These are phyloP conservation scores for Trichoderma sp. DNA, from an alignment of 2,329 filamentous ascomycete genomes.

Conservation along the genomic window DNA sequence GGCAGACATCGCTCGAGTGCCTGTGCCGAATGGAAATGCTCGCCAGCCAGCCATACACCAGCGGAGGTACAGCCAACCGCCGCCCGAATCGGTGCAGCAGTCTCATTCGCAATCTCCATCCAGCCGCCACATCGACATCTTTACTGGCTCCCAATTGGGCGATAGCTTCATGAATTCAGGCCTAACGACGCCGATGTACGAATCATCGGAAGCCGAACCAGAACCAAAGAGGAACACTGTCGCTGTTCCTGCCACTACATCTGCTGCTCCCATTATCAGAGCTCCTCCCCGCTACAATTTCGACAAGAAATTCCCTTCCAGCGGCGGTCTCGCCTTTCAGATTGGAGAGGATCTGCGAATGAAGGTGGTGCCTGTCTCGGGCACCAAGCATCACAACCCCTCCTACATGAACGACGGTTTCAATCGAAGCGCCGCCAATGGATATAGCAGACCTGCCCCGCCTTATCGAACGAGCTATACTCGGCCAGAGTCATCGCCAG, in stretches of 20 bases:
- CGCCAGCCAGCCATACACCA: slow-evolving; percentile 38
- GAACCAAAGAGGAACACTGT: slow-evolving; percentile 26
- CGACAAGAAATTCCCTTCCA: slow-evolving; percentile 25
- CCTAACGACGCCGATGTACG: slow-evolving; percentile 44
- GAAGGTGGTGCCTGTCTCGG: slow-evolving; percentile 40
- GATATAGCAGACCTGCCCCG: slow-evolving; percentile 26
- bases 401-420: slow-evolving; percentile 42
- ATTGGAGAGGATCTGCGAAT: slow-evolving; percentile 46
- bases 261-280: neutral
- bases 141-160: slow-evolving; percentile 46
- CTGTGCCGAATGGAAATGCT: slow-evolving; percentile 39
- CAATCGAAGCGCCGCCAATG: slow-evolving; percentile 33
- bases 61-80: slow-evolving; percentile 35
- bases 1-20: slow-evolving; percentile 43
- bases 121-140: slow-evolving; percentile 37
- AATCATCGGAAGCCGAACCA: slow-evolving; percentile 31
- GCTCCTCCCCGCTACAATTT: slow-evolving; percentile 22
- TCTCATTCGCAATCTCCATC: slow-evolving; percentile 27
- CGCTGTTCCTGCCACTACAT: neutral
- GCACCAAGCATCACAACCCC: slow-evolving; percentile 34
- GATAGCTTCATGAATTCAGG: slow-evolving; percentile 48
- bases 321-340: slow-evolving; percentile 36
- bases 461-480: slow-evolving; percentile 29
- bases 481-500: slow-evolving; percentile 35
- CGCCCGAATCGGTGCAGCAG: slow-evolving; percentile 34